Evolutionary conservation across 371 early-diverging fungal genomes (phyloP), one percentile per base, ranked within the genome.

Genomic region (Cokeromyces recurvatus): DNA sequence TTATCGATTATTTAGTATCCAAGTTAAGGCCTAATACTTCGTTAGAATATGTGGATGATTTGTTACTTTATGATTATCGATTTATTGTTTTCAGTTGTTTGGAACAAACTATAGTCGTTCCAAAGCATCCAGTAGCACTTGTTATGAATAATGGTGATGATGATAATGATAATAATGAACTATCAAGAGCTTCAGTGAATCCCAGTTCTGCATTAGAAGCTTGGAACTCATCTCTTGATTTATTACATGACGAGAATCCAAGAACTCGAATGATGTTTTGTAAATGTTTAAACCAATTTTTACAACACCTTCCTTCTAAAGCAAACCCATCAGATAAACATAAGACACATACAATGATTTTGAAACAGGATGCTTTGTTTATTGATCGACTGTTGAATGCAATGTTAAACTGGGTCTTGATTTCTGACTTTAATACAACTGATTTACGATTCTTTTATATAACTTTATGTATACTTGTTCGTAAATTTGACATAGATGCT

Each of bases 1-100:
- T 95, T 51, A 62, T 88, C 3, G 74, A 79, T 0, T 87, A 85
- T 51, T 59, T 95, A 2, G 71, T 86, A 31, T 78, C 84, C 45
- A 81, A 86, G 45, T 49, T 88, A 15, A 58, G 77, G 29, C 48
- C 80, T 6, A 67, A 66, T 19, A 66, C 71, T 0, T 44, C 65
- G 0, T 54, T 77, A 6, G 68, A 71, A 19, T 53, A 65, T 10
- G 61, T 78, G 0, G 82, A 81, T 3, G 62, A 59, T 8, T 55
- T 79, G 20, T 60, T 78, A 0, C 66, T 78, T 7, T 41, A 65
- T 14, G 66, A 74, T 16, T 76, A 75, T 38, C 63, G 84, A 29
- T 46, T 55, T 10, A 65, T 75, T 6, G 68, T 77, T 0, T 50
- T 85, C 22, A 71, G 52, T 25, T 85, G 81, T 51, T 55, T 77